phyloP scores from a whole-genome alignment of 495 filamentous ascomycete species.

The Saxophila tyrrhenica region DNA sequence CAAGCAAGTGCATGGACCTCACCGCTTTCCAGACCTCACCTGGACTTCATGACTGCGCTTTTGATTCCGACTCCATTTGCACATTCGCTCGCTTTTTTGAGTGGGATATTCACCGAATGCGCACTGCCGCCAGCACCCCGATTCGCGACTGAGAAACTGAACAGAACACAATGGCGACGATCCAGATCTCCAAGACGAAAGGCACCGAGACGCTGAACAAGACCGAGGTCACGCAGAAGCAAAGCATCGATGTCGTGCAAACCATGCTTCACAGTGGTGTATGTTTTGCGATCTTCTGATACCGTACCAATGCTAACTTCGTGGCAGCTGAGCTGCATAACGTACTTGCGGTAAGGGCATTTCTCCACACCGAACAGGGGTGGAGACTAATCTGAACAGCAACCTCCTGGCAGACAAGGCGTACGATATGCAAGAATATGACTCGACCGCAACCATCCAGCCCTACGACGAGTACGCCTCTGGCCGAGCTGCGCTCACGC shows the following conservation, averaged over 20 bases:
- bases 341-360: constrained; percentile 20
- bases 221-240: constrained; percentile 26
- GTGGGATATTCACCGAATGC: too few relatives aligned
- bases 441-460: constrained; percentile 7
- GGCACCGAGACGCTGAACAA: constrained; percentile 7
- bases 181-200: constrained; percentile 11
- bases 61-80: too few relatives aligned
- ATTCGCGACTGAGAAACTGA: too few relatives aligned
- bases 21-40: not conserved
- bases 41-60: not conserved
- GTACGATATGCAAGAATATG: constrained; percentile 22
- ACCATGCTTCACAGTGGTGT: constrained; percentile 34
- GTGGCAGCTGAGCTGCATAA: constrained; percentile 21
- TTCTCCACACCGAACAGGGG: not conserved
- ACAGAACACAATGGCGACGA: constrained; percentile 12
- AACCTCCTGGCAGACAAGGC: constrained; percentile 22
- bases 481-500: constrained; percentile 4
- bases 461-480: constrained; percentile 24
- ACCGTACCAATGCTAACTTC: constrained; percentile 1
- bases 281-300: constrained; percentile 23
- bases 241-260: constrained; percentile 41
- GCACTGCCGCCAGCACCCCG: too few relatives aligned
- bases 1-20: not conserved
- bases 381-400: constrained; percentile 6
- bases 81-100: too few relatives aligned